Evolutionary conservation across 1,139 yeast species (phyloP).

Genomic region (Nadsonia commutata): DNA sequence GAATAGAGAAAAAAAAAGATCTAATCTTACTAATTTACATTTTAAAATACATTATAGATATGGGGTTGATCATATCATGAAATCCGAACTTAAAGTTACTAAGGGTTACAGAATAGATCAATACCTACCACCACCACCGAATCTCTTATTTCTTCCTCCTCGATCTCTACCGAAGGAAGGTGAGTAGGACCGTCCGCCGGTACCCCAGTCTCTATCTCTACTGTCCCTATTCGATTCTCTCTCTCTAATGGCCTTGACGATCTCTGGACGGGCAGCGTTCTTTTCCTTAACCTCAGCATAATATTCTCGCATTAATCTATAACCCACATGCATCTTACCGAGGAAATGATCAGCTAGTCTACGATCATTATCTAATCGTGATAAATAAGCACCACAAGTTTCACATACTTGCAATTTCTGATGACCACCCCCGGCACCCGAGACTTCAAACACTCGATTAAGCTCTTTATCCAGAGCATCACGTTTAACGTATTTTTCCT

Average conservation of each 20-base stretch:
- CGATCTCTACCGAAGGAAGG: background rate
- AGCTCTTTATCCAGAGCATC: constrained; percentile 34
- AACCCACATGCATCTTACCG: constrained; percentile 78
- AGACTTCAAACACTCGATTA: constrained; percentile 27
- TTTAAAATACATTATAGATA: too few species aligned
- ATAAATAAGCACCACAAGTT: constrained; percentile 81
- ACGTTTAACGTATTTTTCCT: constrained; percentile 27
- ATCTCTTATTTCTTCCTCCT: background rate
- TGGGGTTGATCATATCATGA: too few species aligned
- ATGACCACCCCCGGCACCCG: constrained; percentile 73
- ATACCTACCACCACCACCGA: too few species aligned
- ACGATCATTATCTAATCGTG: constrained; percentile 76
- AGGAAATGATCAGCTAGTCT: constrained; percentile 83
- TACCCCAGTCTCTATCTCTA: background rate
- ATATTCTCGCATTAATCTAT: constrained; percentile 58
- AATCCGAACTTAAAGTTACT: too few species aligned
- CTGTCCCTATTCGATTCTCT: background rate
- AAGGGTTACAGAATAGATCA: too few species aligned
- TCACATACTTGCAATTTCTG: constrained; percentile 87
- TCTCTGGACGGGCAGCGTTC: constrained; percentile 9
- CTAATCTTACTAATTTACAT: too few species aligned
- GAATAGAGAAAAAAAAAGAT: too few species aligned
- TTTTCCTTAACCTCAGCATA: constrained; percentile 33
- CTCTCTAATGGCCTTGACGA: background rate
- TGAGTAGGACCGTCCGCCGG: background rate